phyloP scores from a whole-genome alignment of 495 filamentous ascomycete genomes.

The Talaromyces borbonicus region DNA sequence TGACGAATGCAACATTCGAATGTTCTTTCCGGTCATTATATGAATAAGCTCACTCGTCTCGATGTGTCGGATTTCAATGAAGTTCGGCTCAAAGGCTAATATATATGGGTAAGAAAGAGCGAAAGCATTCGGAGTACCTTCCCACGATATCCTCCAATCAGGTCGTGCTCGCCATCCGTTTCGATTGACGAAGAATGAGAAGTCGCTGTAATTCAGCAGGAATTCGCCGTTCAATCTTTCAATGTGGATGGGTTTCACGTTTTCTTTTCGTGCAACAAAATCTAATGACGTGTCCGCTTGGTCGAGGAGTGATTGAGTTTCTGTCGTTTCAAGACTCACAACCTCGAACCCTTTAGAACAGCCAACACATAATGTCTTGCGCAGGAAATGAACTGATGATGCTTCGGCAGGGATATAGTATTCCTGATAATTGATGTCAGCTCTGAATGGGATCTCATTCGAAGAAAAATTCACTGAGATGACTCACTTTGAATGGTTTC shows the following conservation, averaged over 20 bases:
- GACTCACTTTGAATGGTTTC: slow-evolving; percentile 75
- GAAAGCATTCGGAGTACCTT: slow-evolving; percentile 83
- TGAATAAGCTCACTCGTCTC: slow-evolving; percentile 84
- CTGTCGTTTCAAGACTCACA: slow-evolving; percentile 90
- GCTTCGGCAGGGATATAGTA: slow-evolving; percentile 98
- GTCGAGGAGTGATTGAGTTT: slow-evolving; percentile 93
- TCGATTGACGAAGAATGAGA: slow-evolving; percentile 97
- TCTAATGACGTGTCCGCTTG: slow-evolving; percentile 97
- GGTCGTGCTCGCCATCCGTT: slow-evolving; percentile 94
- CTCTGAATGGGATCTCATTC: neutral
- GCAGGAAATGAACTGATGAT: slow-evolving; percentile 92
- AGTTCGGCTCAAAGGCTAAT: slow-evolving; percentile 96
- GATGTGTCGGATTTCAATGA: slow-evolving; percentile 91
- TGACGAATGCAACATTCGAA: slow-evolving; percentile 92
- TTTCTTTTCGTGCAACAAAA: slow-evolving; percentile 87
- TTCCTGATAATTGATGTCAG: slow-evolving; percentile 42
- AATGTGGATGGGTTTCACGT: slow-evolving; percentile 93
- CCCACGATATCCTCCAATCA: slow-evolving; percentile 97
- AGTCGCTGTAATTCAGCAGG: slow-evolving; percentile 94
- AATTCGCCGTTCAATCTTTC: slow-evolving; percentile 95
- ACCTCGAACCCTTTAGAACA: slow-evolving; percentile 95
- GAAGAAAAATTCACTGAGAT: slow-evolving; percentile 3
- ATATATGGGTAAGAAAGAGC: slow-evolving; percentile 93
- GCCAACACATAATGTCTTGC: slow-evolving; percentile 91
- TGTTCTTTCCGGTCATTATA: slow-evolving; percentile 90